Percentiles rank a stretch among this genome's conserved stretches.
Conservation (phyloP, 495 filamentous ascomycete genomes). For the Oidiodendron maius region DNA sequence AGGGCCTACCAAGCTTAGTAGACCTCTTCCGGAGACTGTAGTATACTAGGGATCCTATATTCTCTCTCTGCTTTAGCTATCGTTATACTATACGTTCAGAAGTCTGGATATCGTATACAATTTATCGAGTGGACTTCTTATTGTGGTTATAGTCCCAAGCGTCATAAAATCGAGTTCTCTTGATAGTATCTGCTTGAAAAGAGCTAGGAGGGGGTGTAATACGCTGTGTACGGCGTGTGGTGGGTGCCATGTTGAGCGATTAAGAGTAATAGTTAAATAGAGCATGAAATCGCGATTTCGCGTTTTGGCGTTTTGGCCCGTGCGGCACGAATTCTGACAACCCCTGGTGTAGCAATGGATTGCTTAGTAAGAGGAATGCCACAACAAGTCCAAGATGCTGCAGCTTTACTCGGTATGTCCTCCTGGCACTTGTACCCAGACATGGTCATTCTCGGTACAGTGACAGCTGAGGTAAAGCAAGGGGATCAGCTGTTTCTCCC, state of each 20-base stretch:
- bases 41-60: not conserved
- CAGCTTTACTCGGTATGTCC: not conserved
- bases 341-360: conserved; percentile 1
- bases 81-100: not conserved
- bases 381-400: not conserved
- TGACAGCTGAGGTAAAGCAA: not conserved
- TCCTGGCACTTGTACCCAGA: conserved; percentile 1
- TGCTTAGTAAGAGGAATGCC: not conserved
- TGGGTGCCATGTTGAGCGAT: no score
- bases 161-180: not conserved
- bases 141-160: not conserved
- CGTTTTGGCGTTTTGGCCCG: no score
- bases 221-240: no score
- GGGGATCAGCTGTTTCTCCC: not conserved
- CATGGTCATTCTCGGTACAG: not conserved
- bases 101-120: not conserved
- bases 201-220: not conserved
- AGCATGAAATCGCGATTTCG: no score
- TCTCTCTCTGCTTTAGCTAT: not conserved
- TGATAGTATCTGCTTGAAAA: not conserved
- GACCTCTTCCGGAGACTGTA: not conserved
- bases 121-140: not conserved
- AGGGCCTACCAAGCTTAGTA: not conserved
- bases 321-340: no score
- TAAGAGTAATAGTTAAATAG: no score